Conservation (phyloP, 805 yeast genomes). For the Candida yuanshanica region DNA sequence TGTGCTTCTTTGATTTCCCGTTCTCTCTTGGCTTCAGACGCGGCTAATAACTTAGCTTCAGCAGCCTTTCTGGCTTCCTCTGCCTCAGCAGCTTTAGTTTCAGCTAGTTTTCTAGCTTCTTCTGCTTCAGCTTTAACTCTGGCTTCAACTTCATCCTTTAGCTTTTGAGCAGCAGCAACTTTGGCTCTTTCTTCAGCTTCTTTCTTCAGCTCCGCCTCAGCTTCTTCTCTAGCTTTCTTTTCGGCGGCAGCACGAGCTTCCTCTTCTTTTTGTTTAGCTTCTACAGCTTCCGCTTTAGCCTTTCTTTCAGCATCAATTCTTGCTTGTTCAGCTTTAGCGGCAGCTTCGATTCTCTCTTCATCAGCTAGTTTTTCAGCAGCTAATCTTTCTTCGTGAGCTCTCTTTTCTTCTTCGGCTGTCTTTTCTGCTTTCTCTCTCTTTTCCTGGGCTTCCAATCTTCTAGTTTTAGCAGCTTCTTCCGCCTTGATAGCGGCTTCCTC, state of each 20-base stretch:
- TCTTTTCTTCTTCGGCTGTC: constrained; percentile 1
- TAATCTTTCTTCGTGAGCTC: not conserved
- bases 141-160: not conserved
- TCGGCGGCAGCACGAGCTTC: constrained; percentile 3
- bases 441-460: constrained; percentile 11
- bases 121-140: constrained; percentile 4
- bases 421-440: constrained; percentile 12
- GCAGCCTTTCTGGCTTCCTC: not conserved
- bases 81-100: not conserved
- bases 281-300: constrained; percentile 2
- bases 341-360: constrained; percentile 1
- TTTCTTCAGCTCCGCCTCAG: constrained; percentile 1
- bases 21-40: not conserved
- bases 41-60: not conserved
- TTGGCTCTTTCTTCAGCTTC: constrained; percentile 7
- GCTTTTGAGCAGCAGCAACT: not conserved
- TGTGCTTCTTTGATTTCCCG: not conserved
- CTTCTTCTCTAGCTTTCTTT: constrained; percentile 1
- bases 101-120: constrained; percentile 1
- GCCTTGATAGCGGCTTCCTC: constrained; percentile 6
- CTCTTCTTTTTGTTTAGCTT: constrained; percentile 1
- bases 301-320: not conserved
- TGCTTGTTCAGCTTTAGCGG: not conserved
- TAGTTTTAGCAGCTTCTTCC: constrained; percentile 10
- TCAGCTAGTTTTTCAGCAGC: not conserved